Conservation (phyloP, 2,329 filamentous ascomycete genomes). For the Pezicula carpinea region DNA sequence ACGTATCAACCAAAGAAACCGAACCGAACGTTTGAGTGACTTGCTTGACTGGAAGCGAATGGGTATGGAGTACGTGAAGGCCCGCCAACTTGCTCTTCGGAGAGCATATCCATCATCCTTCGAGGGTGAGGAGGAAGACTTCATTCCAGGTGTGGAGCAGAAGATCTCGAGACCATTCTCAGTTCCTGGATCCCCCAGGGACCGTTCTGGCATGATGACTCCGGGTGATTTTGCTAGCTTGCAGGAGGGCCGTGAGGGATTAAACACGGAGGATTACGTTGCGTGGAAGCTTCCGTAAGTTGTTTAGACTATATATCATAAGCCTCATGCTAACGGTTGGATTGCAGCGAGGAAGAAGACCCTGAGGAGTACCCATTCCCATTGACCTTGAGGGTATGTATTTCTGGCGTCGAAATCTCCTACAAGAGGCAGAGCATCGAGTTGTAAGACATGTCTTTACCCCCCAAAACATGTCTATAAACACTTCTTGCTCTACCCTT, state of each 20-base stretch:
- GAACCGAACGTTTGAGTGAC: constrained; percentile 91
- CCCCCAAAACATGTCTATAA: neutral
- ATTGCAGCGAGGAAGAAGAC: constrained; percentile 81
- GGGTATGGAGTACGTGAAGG: constrained; percentile 99
- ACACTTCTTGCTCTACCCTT: neutral
- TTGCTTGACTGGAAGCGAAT: constrained; percentile 98
- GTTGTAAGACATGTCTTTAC: neutral
- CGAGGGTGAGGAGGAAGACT: constrained; percentile 73
- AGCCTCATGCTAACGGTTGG: neutral
- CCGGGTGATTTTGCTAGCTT: constrained; percentile 95
- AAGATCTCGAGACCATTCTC: constrained; percentile 95
- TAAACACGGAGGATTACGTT: constrained; percentile 96
- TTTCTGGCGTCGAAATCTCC: neutral
- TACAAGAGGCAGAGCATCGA: neutral
- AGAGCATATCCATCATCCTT: constrained; percentile 90
- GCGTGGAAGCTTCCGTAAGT: constrained; percentile 98
- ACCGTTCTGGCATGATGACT: constrained; percentile 96
- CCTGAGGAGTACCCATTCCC: constrained; percentile 72
- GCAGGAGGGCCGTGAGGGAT: constrained; percentile 87
- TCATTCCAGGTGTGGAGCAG: constrained; percentile 86
- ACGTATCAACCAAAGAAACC: constrained; percentile 97
- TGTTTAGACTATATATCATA: neutral
- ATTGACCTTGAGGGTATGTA: constrained; percentile 50
- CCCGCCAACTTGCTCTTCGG: constrained; percentile 83
- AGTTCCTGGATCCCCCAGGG: constrained; percentile 86